Conservation (phyloP, 306 rosid species). For the Arachis hypogaea region DNA sequence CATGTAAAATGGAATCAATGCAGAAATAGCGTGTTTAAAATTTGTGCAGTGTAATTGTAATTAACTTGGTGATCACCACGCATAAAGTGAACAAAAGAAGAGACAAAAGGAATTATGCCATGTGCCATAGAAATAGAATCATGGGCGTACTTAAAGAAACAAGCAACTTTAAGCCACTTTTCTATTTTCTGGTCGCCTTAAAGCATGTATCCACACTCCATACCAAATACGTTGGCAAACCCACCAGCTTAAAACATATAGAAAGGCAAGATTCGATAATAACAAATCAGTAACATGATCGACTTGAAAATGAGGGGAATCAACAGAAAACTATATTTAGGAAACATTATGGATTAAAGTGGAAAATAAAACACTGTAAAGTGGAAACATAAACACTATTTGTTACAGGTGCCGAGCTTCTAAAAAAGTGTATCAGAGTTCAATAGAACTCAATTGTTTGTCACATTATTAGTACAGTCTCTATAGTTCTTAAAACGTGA, state of each 20-base stretch:
- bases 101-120: not conserved
- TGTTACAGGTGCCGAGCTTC: not conserved
- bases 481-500: constrained; percentile 23
- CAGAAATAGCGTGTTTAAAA: no score
- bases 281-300: constrained; percentile 1
- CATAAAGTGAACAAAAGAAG: not conserved
- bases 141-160: not conserved
- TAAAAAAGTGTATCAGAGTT: not conserved
- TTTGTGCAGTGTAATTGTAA: not conserved
- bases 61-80: not conserved
- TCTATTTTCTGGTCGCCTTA: no score
- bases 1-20: not conserved
- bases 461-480: constrained; percentile 33
- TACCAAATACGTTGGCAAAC: not conserved
- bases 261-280: not conserved
- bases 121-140: not conserved
- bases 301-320: not conserved
- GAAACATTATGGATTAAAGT: not conserved
- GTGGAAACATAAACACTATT: not conserved
- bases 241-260: not conserved
- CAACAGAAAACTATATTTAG: not conserved
- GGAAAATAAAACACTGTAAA: not conserved
- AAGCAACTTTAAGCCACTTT: no score
- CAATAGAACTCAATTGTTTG: constrained; percentile 15
- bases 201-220: not conserved